Conservation (phyloP, 139 green algal genomes). For the Asterochloris sp. region DNA sequence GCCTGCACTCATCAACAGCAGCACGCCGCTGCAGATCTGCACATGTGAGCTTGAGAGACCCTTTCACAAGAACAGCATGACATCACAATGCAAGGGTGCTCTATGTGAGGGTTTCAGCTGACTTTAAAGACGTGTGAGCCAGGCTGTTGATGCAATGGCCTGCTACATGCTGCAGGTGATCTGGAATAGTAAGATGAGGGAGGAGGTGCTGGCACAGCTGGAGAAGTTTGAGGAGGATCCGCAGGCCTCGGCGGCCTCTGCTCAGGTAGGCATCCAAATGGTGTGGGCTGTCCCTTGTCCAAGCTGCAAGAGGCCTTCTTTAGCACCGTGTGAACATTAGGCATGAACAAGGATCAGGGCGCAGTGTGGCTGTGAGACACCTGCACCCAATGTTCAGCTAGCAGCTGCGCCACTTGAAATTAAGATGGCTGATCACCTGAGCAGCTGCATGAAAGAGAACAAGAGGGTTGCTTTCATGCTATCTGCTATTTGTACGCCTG, state of each 20-base stretch:
- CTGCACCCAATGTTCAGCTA: no score
- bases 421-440: no score
- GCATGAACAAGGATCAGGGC: no score
- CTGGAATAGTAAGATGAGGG: constrained; percentile 82
- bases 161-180: constrained; percentile 58
- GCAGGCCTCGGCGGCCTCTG: constrained; percentile 4
- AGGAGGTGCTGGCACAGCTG: constrained; percentile 62
- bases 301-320: not conserved
- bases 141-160: not conserved
- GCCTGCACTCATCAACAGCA: not conserved
- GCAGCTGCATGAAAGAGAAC: no score
- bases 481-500: no score
- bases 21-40: no score
- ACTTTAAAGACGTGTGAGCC: not conserved
- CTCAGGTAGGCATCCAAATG: not conserved
- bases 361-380: no score
- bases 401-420: no score
- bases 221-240: constrained; percentile 8
- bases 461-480: no score
- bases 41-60: no score
- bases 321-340: no score
- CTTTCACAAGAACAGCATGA: not conserved
- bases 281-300: not conserved
- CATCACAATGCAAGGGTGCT: not conserved
- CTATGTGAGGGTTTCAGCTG: no score